A percentile compares a stretch with the other conserved stretches of the same genome.
phyloP scores from a whole-genome alignment of 805 yeast genomes.

The Kodamaea fukazawae region DNA sequence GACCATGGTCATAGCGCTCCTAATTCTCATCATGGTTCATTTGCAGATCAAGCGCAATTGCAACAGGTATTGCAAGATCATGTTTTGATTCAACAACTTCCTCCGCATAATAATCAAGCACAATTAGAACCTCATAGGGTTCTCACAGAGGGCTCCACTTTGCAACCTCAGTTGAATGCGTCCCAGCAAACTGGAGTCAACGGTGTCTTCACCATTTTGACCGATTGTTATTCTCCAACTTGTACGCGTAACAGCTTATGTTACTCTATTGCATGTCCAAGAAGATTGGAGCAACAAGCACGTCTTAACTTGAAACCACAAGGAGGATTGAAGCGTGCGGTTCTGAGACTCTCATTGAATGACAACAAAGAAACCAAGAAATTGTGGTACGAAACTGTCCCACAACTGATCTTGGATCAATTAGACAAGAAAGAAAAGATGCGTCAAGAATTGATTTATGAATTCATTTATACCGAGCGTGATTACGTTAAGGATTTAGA shows the following conservation, averaged over 20 bases:
- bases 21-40: slow-evolving; percentile 31
- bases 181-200: slow-evolving; percentile 50
- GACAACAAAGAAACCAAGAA: slow-evolving; percentile 75
- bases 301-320: slow-evolving; percentile 83
- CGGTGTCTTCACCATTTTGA: slow-evolving; percentile 89
- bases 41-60: slow-evolving; percentile 16
- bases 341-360: slow-evolving; percentile 61
- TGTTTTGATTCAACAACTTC: slow-evolving; percentile 19
- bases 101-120: slow-evolving; percentile 18
- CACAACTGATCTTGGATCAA: slow-evolving; percentile 70
- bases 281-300: slow-evolving; percentile 93
- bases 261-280: slow-evolving; percentile 94
- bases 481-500: slow-evolving; percentile 94
- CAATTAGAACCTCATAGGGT: slow-evolving; percentile 15
- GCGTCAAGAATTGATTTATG: slow-evolving; percentile 93
- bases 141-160: slow-evolving; percentile 13
- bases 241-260: slow-evolving; percentile 86
- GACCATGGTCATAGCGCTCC: slow-evolving; percentile 22
- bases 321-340: slow-evolving; percentile 79
- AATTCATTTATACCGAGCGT: slow-evolving; percentile 88
- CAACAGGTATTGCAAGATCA: slow-evolving; percentile 17
- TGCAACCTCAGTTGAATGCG: slow-evolving; percentile 11
- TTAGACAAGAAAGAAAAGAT: slow-evolving; percentile 83
- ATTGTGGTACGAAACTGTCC: slow-evolving; percentile 91
- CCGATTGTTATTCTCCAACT: slow-evolving; percentile 96